Conservation (phyloP, 2,329 filamentous ascomycete genomes). For the Pseudogymnoascus destructans region DNA sequence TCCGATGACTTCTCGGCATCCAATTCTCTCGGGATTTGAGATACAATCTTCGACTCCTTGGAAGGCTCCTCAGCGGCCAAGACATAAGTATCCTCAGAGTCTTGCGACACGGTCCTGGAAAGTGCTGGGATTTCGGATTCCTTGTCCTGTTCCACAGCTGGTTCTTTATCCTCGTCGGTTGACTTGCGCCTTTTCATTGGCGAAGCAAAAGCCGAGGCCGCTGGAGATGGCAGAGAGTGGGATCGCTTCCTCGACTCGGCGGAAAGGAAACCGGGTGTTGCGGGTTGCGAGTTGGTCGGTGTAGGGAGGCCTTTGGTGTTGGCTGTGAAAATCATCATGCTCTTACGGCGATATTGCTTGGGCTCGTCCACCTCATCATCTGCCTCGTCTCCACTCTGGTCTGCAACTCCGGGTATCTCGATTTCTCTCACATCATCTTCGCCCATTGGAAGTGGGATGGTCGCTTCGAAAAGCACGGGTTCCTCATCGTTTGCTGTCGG, state of each 20-base stretch:
- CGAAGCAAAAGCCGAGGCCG: conserved; percentile 15
- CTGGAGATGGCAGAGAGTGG: conserved; percentile 21
- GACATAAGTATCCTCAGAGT: not conserved
- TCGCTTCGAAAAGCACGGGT: conserved; percentile 32
- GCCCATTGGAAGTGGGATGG: conserved; percentile 55
- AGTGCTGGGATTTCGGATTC: not conserved
- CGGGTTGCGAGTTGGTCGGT: conserved; percentile 19
- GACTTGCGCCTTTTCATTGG: conserved; percentile 15
- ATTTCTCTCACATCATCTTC: conserved; percentile 66
- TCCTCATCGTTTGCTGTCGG: conserved; percentile 17
- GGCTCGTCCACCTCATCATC: conserved; percentile 31
- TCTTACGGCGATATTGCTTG: conserved; percentile 30
- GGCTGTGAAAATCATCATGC: conserved; percentile 30
- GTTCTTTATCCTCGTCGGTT: not conserved
- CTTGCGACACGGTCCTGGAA: conserved; percentile 9
- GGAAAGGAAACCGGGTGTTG: conserved; percentile 16
- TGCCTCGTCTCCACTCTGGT: conserved; percentile 49
- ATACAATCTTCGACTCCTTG: not conserved
- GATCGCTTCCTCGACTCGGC: conserved; percentile 21
- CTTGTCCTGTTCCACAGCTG: not conserved
- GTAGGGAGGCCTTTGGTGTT: conserved; percentile 17
- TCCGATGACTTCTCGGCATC: not conserved
- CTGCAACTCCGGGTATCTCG: conserved; percentile 57
- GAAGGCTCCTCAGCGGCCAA: not conserved
- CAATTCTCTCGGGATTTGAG: not conserved